A percentile compares a stretch with the other conserved stretches of the same genome.
phyloP scores from a whole-genome alignment of 2,329 filamentous ascomycete genomes.

The Neocatenulostroma microsporum region DNA sequence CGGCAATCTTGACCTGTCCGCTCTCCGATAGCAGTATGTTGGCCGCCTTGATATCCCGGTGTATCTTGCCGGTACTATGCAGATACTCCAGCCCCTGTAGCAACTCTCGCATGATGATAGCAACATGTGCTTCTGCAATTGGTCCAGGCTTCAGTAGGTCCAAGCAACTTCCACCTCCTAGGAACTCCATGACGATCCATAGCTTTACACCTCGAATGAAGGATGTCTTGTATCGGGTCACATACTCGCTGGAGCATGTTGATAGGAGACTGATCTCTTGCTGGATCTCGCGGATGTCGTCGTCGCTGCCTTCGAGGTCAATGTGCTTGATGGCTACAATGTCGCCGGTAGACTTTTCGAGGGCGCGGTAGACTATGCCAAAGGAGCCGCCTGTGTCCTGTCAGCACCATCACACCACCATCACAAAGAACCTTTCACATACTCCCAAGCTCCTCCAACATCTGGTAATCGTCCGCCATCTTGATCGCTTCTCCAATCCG shows the following conservation, averaged over 20 bases:
- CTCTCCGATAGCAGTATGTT: slow-evolving; percentile 87
- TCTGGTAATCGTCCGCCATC: slow-evolving; percentile 82
- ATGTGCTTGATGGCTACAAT: slow-evolving; percentile 98
- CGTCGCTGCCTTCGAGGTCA: slow-evolving; percentile 95
- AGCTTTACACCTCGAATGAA: slow-evolving; percentile 94
- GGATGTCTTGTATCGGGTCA: slow-evolving; percentile 93
- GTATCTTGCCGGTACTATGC: slow-evolving; percentile 89
- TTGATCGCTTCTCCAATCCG: not conserved
- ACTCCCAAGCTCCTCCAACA: slow-evolving; percentile 95
- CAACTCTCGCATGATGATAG: slow-evolving; percentile 87
- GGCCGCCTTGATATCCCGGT: slow-evolving; percentile 93
- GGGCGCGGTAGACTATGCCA: slow-evolving; percentile 92
- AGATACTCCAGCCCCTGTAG: slow-evolving; percentile 86
- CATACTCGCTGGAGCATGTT: slow-evolving; percentile 86
- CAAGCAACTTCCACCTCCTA: slow-evolving; percentile 89
- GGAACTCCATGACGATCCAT: slow-evolving; percentile 99
- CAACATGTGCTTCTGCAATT: slow-evolving; percentile 79
- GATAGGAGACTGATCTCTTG: slow-evolving; percentile 93
- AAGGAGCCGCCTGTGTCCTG: slow-evolving; percentile 71
- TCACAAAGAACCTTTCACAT: no score
- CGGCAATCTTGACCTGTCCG: slow-evolving; percentile 89
- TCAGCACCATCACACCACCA: not conserved
- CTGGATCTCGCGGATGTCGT: slow-evolving; percentile 97
- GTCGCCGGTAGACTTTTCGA: slow-evolving; percentile 82
- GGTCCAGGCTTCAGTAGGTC: slow-evolving; percentile 86